Base-by-base conservation (phyloP, 75 land plant genomes). In the Azolla pinnata region DNA sequence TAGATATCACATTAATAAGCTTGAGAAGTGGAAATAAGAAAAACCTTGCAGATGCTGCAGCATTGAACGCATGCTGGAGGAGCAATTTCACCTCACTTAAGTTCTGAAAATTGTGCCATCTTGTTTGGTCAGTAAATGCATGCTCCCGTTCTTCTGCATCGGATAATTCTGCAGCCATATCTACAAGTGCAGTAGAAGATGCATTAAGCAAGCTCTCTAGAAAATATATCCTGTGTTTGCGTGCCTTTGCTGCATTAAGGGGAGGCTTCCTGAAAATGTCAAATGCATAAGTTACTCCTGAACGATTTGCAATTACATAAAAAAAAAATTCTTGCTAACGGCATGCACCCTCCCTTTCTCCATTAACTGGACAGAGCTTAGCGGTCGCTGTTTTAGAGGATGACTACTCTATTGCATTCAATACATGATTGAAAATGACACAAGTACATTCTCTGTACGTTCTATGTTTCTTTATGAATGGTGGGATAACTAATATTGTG, bases 101-200 rank as follows among this genome's bases (percentile, higher is more conserved):
- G 27, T 88, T 81, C 1, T 85, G 79, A 59, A 95, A 56, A 44
- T 86, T 83, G 46, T 83, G 85, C 99, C 99, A 95, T 33, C 88
- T 75, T 29, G 85, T 88, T 53, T 84, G 85, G 30, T 80, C 84
- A 65, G 63, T 74, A 52, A 82, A 73, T 18, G 81, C 74, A 52
- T 84, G 79, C 48, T 90, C 88, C 32, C 89, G 62, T 33, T 90
- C 99, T 76, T 95, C 99, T 45, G 99, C 96, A 70, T 95, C 99
- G 10, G 99, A 89, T 47, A 95, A 85, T 57, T 95, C 91, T 55
- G 92, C 84, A 55, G 99, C 97, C 99, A 95, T 95, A 27, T 91
- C 75, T 27, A 86, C 91, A 18, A 95, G 77, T 59, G 90, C 69
- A 56, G 76, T 82, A n/a, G 96, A 90, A 23, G 96, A 77, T 21